phyloP scores from a whole-genome alignment of 495 filamentous ascomycete genomes.

The Aspergillus wentii region DNA sequence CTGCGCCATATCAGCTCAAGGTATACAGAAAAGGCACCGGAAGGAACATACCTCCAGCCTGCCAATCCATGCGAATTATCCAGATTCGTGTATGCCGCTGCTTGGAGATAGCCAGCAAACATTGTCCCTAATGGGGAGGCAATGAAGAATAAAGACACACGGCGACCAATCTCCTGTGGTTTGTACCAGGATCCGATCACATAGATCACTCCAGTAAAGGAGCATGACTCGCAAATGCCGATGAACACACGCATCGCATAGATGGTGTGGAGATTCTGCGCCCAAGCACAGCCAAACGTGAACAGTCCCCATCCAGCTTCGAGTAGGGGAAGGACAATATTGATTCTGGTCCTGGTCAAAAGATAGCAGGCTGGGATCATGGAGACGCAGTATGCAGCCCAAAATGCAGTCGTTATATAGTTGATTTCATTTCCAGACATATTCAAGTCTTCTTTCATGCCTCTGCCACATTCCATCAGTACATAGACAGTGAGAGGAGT shows the following conservation, averaged over 20 bases:
- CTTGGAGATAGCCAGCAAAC: slow-evolving; percentile 25
- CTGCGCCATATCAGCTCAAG: slow-evolving; percentile 1
- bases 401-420: slow-evolving; percentile 31
- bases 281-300: slow-evolving; percentile 14
- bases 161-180: slow-evolving; percentile 18
- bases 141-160: slow-evolving; percentile 21
- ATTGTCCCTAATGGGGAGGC: slow-evolving; percentile 18
- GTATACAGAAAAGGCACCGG: not conserved
- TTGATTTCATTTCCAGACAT: slow-evolving; percentile 15
- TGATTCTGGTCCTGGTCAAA: slow-evolving; percentile 12
- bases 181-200: slow-evolving; percentile 27
- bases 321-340: slow-evolving; percentile 11
- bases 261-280: slow-evolving; percentile 10
- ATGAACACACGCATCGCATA: slow-evolving; percentile 16
- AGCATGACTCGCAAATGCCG: slow-evolving; percentile 14
- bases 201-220: slow-evolving; percentile 13
- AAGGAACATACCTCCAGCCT: slow-evolving; percentile 17
- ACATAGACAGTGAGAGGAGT: not conserved
- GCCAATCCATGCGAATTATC: slow-evolving; percentile 15
- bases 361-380: slow-evolving; percentile 19
- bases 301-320: slow-evolving; percentile 14
- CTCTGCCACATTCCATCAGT: slow-evolving; percentile 1
- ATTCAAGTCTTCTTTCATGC: slow-evolving; percentile 16
- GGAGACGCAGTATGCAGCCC: slow-evolving; percentile 25
- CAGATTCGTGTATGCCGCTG: slow-evolving; percentile 22